Evolutionary conservation across 1,284 basidiomycete species (phyloP).

Genomic region (Boletellus deceptivus): DNA sequence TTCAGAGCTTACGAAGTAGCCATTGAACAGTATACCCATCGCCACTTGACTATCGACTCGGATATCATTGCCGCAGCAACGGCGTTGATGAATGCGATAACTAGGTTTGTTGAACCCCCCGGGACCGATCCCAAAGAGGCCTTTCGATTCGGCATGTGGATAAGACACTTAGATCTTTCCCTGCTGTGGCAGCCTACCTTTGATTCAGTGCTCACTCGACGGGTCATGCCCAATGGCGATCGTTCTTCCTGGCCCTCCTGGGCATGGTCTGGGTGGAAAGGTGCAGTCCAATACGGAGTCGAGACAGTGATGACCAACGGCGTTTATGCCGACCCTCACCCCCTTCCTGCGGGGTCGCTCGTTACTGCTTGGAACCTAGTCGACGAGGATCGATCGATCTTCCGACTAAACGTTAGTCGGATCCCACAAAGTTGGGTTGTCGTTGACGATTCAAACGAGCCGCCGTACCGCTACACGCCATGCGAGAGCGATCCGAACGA

Average conservation of each 20-base stretch:
- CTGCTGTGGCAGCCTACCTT: constrained; percentile 8
- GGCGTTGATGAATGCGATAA: constrained; percentile 18
- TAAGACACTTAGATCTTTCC: not conserved
- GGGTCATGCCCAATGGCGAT: not conserved
- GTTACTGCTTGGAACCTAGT: constrained; percentile 10
- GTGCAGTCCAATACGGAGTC: constrained; percentile 12
- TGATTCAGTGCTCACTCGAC: constrained; percentile 7
- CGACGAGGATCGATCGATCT: constrained; percentile 1
- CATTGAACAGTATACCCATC: constrained; percentile 13
- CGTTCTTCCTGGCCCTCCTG: constrained; percentile 17
- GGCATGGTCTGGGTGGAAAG: constrained; percentile 26
- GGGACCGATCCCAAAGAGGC: not conserved
- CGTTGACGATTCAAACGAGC: not conserved
- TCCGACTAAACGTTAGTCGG: constrained; percentile 8
- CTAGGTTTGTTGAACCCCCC: constrained; percentile 5
- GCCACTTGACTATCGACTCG: constrained; percentile 14
- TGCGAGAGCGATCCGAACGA: constrained; percentile 1
- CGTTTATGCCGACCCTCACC: not conserved
- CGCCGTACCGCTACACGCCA: constrained; percentile 2
- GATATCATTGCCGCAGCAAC: constrained; percentile 17
- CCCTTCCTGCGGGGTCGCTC: constrained; percentile 10
- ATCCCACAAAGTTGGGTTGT: constrained; percentile 12
- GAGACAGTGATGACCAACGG: constrained; percentile 5
- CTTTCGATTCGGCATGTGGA: constrained; percentile 18
- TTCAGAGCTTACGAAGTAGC: constrained; percentile 1